A percentile compares a stretch with the other conserved stretches of the same genome.
phyloP scores from a whole-genome alignment of 768 basidiomycete species.

The Leccinum subgranulosum region DNA sequence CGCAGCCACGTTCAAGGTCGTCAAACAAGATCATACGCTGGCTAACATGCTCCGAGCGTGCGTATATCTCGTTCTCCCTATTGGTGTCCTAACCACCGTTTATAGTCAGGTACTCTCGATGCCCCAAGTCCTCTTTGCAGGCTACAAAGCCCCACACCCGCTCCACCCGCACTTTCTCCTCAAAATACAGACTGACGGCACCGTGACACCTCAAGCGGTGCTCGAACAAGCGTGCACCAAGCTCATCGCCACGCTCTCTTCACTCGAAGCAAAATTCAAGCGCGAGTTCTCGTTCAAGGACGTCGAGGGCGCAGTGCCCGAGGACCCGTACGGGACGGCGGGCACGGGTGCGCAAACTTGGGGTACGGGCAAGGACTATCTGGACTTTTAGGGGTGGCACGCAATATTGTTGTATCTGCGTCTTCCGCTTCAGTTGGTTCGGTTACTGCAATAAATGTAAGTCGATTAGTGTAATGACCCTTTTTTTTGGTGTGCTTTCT shows the following conservation, averaged over 20 bases:
- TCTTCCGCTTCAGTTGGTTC: background rate
- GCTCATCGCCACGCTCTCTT: slow-evolving; percentile 68
- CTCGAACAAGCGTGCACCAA: slow-evolving; percentile 82
- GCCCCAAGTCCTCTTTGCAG: slow-evolving; percentile 90
- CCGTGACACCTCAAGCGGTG: slow-evolving; percentile 73
- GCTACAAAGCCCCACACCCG: slow-evolving; percentile 97
- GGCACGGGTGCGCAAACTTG: slow-evolving; percentile 41
- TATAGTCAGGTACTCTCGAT: slow-evolving; percentile 84
- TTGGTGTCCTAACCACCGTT: slow-evolving; percentile 2
- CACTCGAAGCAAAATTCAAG: slow-evolving; percentile 74
- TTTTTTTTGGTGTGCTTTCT: too few relatives aligned
- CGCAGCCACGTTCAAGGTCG: slow-evolving; percentile 89
- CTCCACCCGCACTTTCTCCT: slow-evolving; percentile 91
- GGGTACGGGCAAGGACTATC: slow-evolving; percentile 49
- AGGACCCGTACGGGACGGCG: slow-evolving; percentile 50
- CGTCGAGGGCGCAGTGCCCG: slow-evolving; percentile 46
- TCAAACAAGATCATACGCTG: slow-evolving; percentile 97
- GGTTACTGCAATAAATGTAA: background rate
- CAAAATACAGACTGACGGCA: slow-evolving; percentile 94
- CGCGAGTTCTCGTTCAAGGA: slow-evolving; percentile 81
- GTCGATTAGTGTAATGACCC: background rate
- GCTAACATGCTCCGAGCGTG: slow-evolving; percentile 96
- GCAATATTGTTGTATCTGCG: background rate
- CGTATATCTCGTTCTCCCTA: slow-evolving; percentile 25
- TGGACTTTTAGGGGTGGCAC: slow-evolving; percentile 45